phyloP scores from a whole-genome alignment of 1,139 yeast species.

The Pichia cactophila region DNA sequence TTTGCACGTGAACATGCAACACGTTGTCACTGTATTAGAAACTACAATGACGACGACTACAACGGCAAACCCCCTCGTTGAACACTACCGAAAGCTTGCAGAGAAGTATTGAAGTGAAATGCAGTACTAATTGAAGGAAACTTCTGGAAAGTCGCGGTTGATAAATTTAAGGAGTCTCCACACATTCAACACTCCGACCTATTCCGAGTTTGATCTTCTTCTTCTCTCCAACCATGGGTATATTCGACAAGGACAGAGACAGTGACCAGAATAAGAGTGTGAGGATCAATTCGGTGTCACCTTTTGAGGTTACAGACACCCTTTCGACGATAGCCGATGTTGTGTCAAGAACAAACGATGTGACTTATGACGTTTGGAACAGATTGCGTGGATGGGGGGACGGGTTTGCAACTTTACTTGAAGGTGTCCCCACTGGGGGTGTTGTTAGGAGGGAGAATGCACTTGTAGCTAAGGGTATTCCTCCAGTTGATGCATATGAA shows the following conservation, averaged over 20 bases:
- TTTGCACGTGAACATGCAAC: slow-evolving; percentile 66
- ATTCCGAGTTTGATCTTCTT: too few relatives aligned
- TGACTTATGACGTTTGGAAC: slow-evolving; percentile 19
- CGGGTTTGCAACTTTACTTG: slow-evolving; percentile 8
- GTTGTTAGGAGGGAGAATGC: slow-evolving; percentile 32
- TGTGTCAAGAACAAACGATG: slow-evolving; percentile 18
- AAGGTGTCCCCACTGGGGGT: slow-evolving; percentile 2
- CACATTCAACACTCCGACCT: too few relatives aligned
- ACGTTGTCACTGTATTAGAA: slow-evolving; percentile 43
- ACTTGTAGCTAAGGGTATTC: slow-evolving; percentile 50
- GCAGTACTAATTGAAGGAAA: neutral
- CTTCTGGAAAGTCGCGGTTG: neutral
- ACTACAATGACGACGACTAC: neutral
- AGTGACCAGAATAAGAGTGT: neutral
- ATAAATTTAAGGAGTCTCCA: too few relatives aligned
- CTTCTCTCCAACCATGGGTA: slow-evolving; percentile 4
- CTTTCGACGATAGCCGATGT: slow-evolving; percentile 1
- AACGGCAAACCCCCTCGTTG: neutral
- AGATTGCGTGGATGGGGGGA: slow-evolving; percentile 14
- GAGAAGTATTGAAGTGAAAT: neutral
- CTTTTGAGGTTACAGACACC: neutral
- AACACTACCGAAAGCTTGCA: slow-evolving; percentile 7
- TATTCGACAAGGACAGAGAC: slow-evolving; percentile 5
- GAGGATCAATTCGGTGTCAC: slow-evolving; percentile 7
- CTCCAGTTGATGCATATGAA: slow-evolving; percentile 52